These are phyloP conservation scores for Daldinia eschscholtzii DNA, from an alignment of 2,329 filamentous ascomycete genomes.

Conservation along the genomic window DNA sequence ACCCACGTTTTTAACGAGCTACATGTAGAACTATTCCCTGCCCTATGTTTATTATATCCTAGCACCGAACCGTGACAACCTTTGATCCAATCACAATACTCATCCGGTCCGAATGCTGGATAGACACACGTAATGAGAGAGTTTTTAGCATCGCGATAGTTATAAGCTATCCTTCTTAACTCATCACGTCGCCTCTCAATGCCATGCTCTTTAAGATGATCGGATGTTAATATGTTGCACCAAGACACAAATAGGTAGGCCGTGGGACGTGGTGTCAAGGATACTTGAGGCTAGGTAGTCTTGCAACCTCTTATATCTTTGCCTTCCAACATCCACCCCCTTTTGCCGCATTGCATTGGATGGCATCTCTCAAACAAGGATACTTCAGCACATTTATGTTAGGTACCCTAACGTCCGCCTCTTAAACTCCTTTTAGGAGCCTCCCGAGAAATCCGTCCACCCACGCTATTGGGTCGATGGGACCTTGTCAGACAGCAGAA, in stretches of 20 bases:
- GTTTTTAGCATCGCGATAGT: conserved; percentile 14
- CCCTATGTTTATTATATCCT: background rate
- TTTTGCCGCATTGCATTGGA: conserved; percentile 34
- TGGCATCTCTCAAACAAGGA: conserved; percentile 9
- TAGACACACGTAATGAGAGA: conserved; percentile 9
- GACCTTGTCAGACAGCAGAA: conserved; percentile 28
- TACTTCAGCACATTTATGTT: conserved; percentile 15
- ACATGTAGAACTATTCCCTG: conserved; percentile 7
- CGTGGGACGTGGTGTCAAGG: conserved; percentile 22
- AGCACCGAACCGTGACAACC: background rate
- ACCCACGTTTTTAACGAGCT: conserved; percentile 11
- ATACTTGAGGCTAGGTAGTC: conserved; percentile 23
- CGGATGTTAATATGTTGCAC: conserved; percentile 24
- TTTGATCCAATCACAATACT: background rate
- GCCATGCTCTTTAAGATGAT: conserved; percentile 4
- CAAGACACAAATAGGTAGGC: conserved; percentile 25
- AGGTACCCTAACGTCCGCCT: conserved; percentile 11
- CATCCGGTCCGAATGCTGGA: conserved; percentile 12
- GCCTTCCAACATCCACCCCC: conserved; percentile 24
- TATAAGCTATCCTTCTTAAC: conserved; percentile 5
- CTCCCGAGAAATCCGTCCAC: conserved; percentile 27
- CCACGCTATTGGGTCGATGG: conserved; percentile 36
- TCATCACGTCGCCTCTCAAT: conserved; percentile 21
- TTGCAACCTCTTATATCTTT: conserved; percentile 37
- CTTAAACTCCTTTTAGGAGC: conserved; percentile 28